phyloP scores from a whole-genome alignment of 257 asterid genomes.

The Solanum stenotomum region DNA sequence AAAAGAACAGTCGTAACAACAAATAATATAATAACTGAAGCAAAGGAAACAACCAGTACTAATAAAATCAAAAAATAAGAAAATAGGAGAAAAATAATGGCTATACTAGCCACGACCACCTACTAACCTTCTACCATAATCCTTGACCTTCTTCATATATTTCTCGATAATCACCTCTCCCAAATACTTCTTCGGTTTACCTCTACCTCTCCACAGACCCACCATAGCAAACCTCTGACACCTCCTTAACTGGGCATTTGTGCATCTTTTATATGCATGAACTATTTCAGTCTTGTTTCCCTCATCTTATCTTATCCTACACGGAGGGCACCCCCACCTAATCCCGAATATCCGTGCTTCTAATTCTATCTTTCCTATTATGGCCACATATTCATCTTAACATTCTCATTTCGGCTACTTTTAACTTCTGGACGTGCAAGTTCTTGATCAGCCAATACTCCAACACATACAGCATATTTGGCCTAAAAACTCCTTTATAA shows the following conservation, averaged over 20 bases:
- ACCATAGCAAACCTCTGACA: background rate
- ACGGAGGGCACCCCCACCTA: background rate
- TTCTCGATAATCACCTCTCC: background rate
- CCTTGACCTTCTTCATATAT: background rate
- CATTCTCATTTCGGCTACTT: background rate
- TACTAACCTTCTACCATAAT: background rate
- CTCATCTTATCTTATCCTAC: background rate
- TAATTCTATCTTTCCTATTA: background rate
- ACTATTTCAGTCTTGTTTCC: background rate
- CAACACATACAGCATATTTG: background rate
- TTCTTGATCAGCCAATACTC: background rate
- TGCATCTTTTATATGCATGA: background rate
- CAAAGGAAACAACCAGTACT: background rate
- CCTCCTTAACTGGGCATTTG: background rate
- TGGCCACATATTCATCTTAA: background rate
- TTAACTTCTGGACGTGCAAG: background rate
- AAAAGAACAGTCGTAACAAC: background rate
- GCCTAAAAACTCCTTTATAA: background rate
- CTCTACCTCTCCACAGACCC: background rate
- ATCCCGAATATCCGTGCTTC: background rate
- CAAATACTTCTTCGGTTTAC: background rate
- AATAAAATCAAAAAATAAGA: background rate
- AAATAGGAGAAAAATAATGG: background rate
- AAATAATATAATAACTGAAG: background rate
- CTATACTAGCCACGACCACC: background rate